Percentiles rank a stretch among this genome's conserved stretches.
phyloP scores from a whole-genome alignment of 2,329 filamentous ascomycete species.

The Apiospora koreana region DNA sequence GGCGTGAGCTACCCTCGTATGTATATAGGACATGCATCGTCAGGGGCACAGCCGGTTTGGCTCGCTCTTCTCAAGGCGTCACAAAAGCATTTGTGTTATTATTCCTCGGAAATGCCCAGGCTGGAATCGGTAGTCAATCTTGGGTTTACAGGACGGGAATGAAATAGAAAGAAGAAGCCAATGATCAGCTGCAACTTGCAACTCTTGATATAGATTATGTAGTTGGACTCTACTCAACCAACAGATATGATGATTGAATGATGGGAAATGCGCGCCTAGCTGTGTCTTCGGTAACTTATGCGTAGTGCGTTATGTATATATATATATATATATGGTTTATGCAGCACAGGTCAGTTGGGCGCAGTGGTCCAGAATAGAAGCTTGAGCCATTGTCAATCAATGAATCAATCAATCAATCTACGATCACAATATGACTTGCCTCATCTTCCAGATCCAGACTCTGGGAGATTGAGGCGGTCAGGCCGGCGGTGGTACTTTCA shows the following conservation, averaged over 20 bases:
- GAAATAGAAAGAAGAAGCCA: not conserved
- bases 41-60: not conserved
- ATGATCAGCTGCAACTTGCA: not conserved
- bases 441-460: not conserved
- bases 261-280: too few species aligned
- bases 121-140: not conserved
- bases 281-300: not conserved
- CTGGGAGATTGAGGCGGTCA: not conserved
- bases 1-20: not conserved
- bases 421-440: not conserved
- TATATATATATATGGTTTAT: too few species aligned
- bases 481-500: not conserved
- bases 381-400: not conserved
- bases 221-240: too few species aligned
- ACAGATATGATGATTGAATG: too few species aligned
- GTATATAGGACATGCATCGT: not conserved
- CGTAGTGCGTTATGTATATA: too few species aligned
- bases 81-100: not conserved
- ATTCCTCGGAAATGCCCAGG: not conserved
- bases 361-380: too few species aligned
- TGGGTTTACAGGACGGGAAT: not conserved
- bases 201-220: not conserved
- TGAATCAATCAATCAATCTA: too few species aligned
- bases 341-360: too few species aligned
- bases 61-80: not conserved